Evolutionary conservation across 2,329 filamentous ascomycete genomes (phyloP).

Genomic region (Aspergillus viridinutans): DNA sequence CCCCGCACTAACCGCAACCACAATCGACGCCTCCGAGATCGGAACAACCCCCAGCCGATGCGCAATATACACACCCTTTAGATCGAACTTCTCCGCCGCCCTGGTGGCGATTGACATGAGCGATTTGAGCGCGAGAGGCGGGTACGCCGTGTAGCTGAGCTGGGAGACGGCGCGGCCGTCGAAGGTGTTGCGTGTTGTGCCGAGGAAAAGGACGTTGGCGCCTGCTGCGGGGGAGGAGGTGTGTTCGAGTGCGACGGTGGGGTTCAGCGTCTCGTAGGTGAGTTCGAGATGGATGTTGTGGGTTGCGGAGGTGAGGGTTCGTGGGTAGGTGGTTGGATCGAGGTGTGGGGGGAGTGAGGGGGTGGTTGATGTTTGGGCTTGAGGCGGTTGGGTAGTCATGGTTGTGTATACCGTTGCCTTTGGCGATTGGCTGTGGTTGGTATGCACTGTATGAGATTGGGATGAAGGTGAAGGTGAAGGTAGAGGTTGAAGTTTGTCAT

Average conservation of each 20-base stretch:
- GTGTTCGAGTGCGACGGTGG: slow-evolving; percentile 29
- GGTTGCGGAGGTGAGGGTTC: slow-evolving; percentile 25
- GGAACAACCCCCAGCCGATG: slow-evolving; percentile 83
- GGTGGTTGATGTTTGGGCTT: not conserved
- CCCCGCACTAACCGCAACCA: slow-evolving; percentile 78
- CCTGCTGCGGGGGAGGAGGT: slow-evolving; percentile 41
- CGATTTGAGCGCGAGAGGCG: slow-evolving; percentile 40
- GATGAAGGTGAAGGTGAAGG: not conserved
- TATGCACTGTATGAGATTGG: not conserved
- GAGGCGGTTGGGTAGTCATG: not conserved
- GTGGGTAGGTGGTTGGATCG: slow-evolving; percentile 40
- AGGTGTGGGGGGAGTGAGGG: slow-evolving; percentile 26
- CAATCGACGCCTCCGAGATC: slow-evolving; percentile 87
- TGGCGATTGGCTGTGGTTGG: not conserved
- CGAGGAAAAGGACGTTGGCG: slow-evolving; percentile 45
- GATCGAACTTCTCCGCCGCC: slow-evolving; percentile 54
- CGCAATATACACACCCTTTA: slow-evolving; percentile 72
- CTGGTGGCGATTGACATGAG: slow-evolving; percentile 37
- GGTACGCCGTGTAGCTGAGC: slow-evolving; percentile 44
- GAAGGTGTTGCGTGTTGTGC: slow-evolving; percentile 44
- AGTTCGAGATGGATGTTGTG: slow-evolving; percentile 41
- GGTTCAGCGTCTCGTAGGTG: slow-evolving; percentile 38
- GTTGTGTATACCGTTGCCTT: not conserved
- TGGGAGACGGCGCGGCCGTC: slow-evolving; percentile 38
- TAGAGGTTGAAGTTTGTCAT: not conserved